Conservation (phyloP, 345 rosid species). For the Carallia brachiata region DNA sequence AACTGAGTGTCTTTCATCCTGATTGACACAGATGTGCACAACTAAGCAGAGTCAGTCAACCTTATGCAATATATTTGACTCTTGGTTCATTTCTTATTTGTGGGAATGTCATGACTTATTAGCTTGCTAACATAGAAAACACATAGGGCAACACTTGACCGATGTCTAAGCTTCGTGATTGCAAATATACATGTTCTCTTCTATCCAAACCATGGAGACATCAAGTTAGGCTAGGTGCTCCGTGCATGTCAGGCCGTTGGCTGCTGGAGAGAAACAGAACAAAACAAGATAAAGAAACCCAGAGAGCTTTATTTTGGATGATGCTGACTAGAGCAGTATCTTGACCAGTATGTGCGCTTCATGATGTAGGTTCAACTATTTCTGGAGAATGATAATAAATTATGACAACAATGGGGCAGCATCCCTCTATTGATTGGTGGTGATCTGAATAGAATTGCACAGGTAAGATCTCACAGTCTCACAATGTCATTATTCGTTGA, state of each 20-base stretch:
- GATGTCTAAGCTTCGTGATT: constrained; percentile 53
- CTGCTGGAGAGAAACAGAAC: not conserved
- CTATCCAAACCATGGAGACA: constrained; percentile 87
- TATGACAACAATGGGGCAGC: constrained; percentile 76
- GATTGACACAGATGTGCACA: not conserved
- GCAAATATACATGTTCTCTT: constrained; percentile 78
- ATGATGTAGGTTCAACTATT: constrained; percentile 62
- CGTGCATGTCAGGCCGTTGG: not conserved
- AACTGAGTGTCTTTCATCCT: not conserved
- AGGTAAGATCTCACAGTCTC: constrained; percentile 42
- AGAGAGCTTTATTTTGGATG: not conserved
- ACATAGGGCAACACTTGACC: constrained; percentile 33
- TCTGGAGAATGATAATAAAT: constrained; percentile 69
- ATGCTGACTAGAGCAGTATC: constrained; percentile 3
- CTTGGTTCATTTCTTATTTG: not conserved
- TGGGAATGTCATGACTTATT: not conserved
- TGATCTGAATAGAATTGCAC: constrained; percentile 78
- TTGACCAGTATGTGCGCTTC: not conserved
- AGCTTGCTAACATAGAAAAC: constrained; percentile 2
- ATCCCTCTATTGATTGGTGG: constrained; percentile 81
- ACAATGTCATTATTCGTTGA: not conserved
- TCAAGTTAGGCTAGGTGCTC: constrained; percentile 70
- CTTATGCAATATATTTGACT: not conserved
- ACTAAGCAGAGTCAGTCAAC: too few species aligned
- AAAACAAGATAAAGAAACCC: not conserved